Evolutionary conservation across 805 yeast genomes (phyloP), one percentile per base, ranked within the genome.

Genomic region (Suhomyces tanzawaensis): DNA sequence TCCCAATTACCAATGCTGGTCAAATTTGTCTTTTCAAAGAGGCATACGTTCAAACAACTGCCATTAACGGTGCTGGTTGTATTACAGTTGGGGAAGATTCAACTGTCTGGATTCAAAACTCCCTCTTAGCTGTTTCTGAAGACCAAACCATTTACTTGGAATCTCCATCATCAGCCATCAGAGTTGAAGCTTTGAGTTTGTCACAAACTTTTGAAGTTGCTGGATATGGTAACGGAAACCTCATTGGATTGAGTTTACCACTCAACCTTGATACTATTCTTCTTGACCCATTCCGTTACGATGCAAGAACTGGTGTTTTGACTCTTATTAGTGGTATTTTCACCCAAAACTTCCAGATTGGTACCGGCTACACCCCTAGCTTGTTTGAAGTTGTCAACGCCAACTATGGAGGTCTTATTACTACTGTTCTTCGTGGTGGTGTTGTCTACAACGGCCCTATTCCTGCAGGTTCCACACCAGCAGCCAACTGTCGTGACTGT

Each of bases 181-280:
- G 40, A 17, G 52, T 44, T n/a, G 44, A 48, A 24, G 52, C 57
- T 26, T 45, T 48, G 34, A 45, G 44, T 32, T 32, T 37, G n/a
- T 21, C 41, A 5, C 55, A 52, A 39, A 45, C 53, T 21, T 48
- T 45, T 43, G 48, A 46, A 2, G 58, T 58, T 34, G 50, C 51
- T 18, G 62, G 62, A 14, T 58, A 47, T 42, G 64, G 64, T 38
- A 46, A 47, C 34, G 58, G 58, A n/a, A 58, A 58, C 39, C 37
- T 44, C 14, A 53, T 57, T 42, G 62, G 60, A 17, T 37, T 55
- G 32, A 46, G 47, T 45, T 19, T 37, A 6, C 31, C 46, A 7
- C 45, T 45, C 13, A 39, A 38, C 24, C 31, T 17, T 11, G 19
- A 8, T 4, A 11, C 28, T 7, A 8, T 30, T 4, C n/a, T 34